Base-by-base conservation (phyloP, 805 yeast species). In the Maudiozyma serrabonitensis region DNA sequence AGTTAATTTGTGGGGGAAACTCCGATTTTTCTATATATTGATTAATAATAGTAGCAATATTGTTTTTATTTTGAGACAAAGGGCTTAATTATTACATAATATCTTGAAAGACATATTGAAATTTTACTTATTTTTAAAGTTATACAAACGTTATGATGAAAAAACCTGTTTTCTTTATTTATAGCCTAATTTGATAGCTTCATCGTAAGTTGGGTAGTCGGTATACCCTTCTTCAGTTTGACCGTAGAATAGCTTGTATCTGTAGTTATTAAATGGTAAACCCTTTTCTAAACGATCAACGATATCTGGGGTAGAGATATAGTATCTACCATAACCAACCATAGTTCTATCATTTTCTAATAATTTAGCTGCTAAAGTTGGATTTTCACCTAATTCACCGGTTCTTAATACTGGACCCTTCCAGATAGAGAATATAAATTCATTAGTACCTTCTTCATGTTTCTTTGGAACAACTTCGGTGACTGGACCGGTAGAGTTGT, bases 191-290 rank as follows among this genome's bases (percentile, higher is more conserved):
- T 53, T 49, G 18, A 56, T 35, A 16, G 46, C 59, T 46, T 56
- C 61, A 15, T 51, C 54, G 50, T 60, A 61, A 35, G 51, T 54
- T 34, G 46, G 46, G 32, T 44, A 44, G 19, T 44, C 46, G 15
- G 31, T 35, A 26, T 44, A 44, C 7, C 46, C 46, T 16, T 23
- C 75, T 74, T 49, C 71, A 73, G 49, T 70, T 75, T 2, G 62
- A 57, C 57, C 72, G 73, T 77, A 80, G 62, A 78, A 78, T 7
- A 75, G 69, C 19, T 55, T 52, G 59, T 82, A 68, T 57, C 76
- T 69, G 56, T 76, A 78, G 26, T 61, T 53, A 50, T 66, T 67
- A 51, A 77, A 60, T 41, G 69, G 68, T 34, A 60, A 46, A 21
- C 70, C 71, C 25, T 72, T 60, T 51, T 67, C 59, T 41, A 79